Evolutionary conservation across 1,139 yeast species (phyloP), one percentile per base, ranked within the genome.

Genomic region (Oligophagozyma castellii): DNA sequence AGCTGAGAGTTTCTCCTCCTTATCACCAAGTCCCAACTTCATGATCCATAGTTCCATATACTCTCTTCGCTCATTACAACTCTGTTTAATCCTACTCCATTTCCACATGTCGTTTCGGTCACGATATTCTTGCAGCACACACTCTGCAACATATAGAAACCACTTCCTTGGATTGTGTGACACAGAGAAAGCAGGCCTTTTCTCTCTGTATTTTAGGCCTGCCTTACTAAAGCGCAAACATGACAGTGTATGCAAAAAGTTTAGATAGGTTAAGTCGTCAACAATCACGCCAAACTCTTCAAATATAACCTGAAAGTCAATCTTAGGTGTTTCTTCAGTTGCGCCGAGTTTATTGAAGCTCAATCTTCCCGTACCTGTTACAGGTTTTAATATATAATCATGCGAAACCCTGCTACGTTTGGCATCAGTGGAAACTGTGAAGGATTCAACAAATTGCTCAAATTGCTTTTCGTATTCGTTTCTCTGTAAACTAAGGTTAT

Each of bases 201-300:
- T 61, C 36, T 67, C 70, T 41, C 83, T 70, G 48, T 74, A 86
- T 46, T 73, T 78, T 38, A 73, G 71, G 0, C 95, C 80, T 42
- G 73, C 75, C 41, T 70, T 64, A 45, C 72, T 80, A 68, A 89
- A 71, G 40, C 79, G 84, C 49, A 81, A 73, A 36, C 76, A 72
- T 3, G 93, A 80, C 5, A 84, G 74, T 1, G 93, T 76, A 67
- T 81, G 72, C 24, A 92, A 61, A 4, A 83, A 65, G 48, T 81
- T 92, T 24, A 76, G 66, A 48, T 92, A 92, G 50, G 89, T 96
- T 31, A 71, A 68, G 32, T 89, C 73, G 50, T 89, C 93, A 36
- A 92, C 60, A 33, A 77, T 83, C 14, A 92, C 59, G 11, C 93
- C 83, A 42, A 92, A 75, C 46, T 89, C 94, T 34, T 86, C 86